Conservation (phyloP, 306 rosid species). For the Carpinus fangiana region DNA sequence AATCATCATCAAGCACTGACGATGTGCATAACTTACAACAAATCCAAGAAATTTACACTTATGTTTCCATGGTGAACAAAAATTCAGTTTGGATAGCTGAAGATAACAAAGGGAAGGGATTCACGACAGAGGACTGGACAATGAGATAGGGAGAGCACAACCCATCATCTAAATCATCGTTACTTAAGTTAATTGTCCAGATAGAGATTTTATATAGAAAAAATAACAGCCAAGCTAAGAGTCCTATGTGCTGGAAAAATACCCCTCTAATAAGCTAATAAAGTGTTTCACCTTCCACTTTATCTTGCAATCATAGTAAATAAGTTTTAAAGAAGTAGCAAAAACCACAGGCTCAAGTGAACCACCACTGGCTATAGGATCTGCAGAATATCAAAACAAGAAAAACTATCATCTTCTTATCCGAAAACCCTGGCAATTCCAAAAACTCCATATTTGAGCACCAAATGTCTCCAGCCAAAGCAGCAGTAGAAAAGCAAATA, state of each 20-base stretch:
- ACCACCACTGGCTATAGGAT: constrained; percentile 23
- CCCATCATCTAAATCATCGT: constrained; percentile 11
- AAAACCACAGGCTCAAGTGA: constrained; percentile 13
- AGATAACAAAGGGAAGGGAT: constrained; percentile 26
- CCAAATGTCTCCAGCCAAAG: constrained; percentile 10
- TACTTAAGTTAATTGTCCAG: not conserved
- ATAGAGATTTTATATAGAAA: not conserved
- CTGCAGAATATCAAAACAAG: constrained; percentile 14
- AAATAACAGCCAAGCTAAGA: not conserved
- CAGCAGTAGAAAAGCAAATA: constrained; percentile 24
- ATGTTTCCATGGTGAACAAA: not conserved
- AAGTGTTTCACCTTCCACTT: not conserved
- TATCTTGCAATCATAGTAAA: not conserved
- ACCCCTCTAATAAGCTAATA: not conserved
- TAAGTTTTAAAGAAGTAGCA: not conserved
- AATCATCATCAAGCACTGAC: constrained; percentile 5
- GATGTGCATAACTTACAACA: constrained; percentile 16
- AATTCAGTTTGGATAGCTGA: constrained; percentile 5
- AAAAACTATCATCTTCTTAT: constrained; percentile 14
- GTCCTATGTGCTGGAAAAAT: not conserved
- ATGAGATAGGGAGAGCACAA: constrained; percentile 1
- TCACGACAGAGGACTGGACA: constrained; percentile 1
- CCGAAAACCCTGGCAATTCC: constrained; percentile 18
- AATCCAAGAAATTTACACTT: constrained; percentile 2
- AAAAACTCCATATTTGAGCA: constrained; percentile 13